Evolutionary conservation across 2,329 filamentous ascomycete genomes (phyloP).

Genomic region (Orbilia quercus): DNA sequence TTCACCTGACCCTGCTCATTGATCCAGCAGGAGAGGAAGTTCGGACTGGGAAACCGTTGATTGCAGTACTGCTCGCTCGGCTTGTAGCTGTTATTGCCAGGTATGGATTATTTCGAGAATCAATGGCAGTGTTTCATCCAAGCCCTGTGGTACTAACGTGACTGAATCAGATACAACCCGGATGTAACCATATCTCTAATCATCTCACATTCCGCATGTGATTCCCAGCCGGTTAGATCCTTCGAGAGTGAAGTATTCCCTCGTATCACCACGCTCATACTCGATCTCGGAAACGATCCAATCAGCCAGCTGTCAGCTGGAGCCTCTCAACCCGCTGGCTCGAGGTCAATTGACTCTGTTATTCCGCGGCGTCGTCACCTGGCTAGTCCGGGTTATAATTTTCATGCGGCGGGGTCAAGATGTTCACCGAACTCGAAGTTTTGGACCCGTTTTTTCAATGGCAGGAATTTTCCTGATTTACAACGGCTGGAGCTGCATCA

Average conservation of each 20-base stretch:
- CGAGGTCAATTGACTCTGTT: constrained; percentile 49
- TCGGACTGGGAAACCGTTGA: constrained; percentile 52
- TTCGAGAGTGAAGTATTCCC: constrained; percentile 57
- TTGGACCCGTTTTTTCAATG: constrained; percentile 59
- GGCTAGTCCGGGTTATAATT: constrained; percentile 19
- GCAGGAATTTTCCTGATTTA: constrained; percentile 58
- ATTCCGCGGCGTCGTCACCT: constrained; percentile 57
- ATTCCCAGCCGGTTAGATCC: constrained; percentile 58
- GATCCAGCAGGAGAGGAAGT: constrained; percentile 56
- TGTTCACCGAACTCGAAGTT: constrained; percentile 57
- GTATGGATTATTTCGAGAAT: constrained; percentile 34
- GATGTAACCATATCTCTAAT: constrained; percentile 56
- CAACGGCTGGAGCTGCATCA: constrained; percentile 57
- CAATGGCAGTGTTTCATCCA: not conserved
- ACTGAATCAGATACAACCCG: constrained; percentile 57
- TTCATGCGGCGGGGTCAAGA: constrained; percentile 9
- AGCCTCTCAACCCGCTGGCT: constrained; percentile 31
- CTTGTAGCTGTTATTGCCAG: constrained; percentile 57
- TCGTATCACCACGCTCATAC: constrained; percentile 57
- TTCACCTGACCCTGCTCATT: constrained; percentile 56
- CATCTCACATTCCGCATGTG: constrained; percentile 58
- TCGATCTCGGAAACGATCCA: constrained; percentile 56
- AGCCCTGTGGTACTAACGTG: not conserved
- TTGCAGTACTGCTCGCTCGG: constrained; percentile 57
- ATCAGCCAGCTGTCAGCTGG: constrained; percentile 1